Base-by-base conservation (phyloP, 306 rosid genomes). In the Prunus mira region DNA sequence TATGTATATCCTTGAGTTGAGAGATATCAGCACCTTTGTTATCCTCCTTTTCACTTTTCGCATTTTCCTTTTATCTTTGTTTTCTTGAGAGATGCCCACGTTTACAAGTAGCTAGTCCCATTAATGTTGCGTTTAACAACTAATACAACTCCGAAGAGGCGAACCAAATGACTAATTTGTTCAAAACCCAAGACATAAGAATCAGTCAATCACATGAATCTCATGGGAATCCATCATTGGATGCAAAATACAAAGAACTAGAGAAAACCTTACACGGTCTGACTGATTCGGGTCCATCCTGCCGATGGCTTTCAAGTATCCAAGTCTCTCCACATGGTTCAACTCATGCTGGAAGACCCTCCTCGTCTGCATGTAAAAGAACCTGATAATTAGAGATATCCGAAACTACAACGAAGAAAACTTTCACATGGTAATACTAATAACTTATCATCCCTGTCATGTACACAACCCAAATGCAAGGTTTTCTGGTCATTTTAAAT, bases 301-400 rank as follows among this genome's bases (percentile, higher is more conserved):
- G 11, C 58, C 11, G 56, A 52, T 50, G 70, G 43, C 80, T 75
- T 73, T 73, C 76, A 20, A 67, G 72, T 75, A 68, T 76, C 76
- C 80, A 80, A 74, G 20, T 76, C 79, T 67, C 70, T 67, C 70
- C 73, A 56, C 52, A 58, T 54, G 61, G 41, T 27, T 73, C 74
- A 62, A 67, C 69, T 50, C 3, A 69, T 17, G 34, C 70, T 46
- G 57, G 41, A 83, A 60, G 34, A 67, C 38, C 27, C 28, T 61
- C 83, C 27, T 61, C 81, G 80, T 68, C 88, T 86, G 82, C 82
- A 88, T 65, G 63, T 61, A n/a, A 69, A 73, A 80, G 34, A 80
- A 80, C 46, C 61, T 18, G 10, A 11, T 46, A 27, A 54, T 80
- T 80, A 78, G 57, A 34, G 69, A 72, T 64, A 72, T 20, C 45